phyloP scores from a whole-genome alignment of 139 green algal genomes.

The Auxenochlorella pyrenoidosa region DNA sequence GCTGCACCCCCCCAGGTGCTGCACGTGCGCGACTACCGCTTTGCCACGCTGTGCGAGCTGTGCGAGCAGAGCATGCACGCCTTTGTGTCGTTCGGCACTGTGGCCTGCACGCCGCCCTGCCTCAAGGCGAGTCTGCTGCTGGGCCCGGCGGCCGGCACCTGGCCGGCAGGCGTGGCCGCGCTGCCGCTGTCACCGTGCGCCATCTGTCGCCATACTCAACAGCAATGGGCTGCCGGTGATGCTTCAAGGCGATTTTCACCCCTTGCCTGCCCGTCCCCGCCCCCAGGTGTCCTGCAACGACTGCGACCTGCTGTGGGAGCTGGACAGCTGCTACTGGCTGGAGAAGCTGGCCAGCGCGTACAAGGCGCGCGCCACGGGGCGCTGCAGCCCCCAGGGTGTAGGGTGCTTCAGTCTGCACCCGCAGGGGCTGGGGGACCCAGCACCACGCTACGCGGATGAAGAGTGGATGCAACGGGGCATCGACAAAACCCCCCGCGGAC shows the following conservation, averaged over 20 bases:
- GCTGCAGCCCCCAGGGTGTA: too few species aligned
- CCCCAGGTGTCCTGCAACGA: conserved; percentile 53
- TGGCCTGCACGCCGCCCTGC: conserved; percentile 17
- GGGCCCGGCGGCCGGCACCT: too few species aligned
- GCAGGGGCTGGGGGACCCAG: too few species aligned
- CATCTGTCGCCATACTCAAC: too few species aligned
- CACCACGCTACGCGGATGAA: too few species aligned
- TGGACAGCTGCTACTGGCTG: conserved; percentile 49
- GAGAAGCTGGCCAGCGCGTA: conserved; percentile 34
- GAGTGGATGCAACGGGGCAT: too few species aligned
- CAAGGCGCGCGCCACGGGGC: neutral
- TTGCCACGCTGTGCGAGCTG: conserved; percentile 55
- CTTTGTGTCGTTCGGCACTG: conserved; percentile 43
- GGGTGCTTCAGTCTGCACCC: too few species aligned
- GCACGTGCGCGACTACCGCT: conserved; percentile 26
- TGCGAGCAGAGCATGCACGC: conserved; percentile 55
- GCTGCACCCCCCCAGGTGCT: neutral
- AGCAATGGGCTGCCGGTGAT: too few species aligned
- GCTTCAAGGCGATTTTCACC: too few species aligned
- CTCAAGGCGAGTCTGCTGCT: conserved; percentile 18
- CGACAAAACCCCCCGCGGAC: too few species aligned
- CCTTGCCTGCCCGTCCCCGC: neutral
- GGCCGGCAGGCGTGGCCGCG: too few species aligned
- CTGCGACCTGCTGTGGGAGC: conserved; percentile 34
- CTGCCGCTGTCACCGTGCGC: too few species aligned